These are phyloP conservation scores for Ambrosia hybrid DNA, from an alignment of 140 eudicot species.

Conservation along the genomic window DNA sequence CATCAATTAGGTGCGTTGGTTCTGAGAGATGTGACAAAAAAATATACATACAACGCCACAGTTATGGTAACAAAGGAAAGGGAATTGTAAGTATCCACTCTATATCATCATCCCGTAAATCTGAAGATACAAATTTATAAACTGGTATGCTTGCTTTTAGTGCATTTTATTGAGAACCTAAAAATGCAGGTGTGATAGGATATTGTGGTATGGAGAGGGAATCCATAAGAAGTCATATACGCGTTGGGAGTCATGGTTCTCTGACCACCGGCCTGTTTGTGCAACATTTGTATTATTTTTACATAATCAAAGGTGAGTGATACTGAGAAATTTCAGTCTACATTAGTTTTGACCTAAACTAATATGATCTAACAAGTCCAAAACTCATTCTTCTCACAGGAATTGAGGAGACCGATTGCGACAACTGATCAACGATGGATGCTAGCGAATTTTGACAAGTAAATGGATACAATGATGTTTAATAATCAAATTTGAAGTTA, in stretches of 20 bases:
- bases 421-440: constrained; percentile 1
- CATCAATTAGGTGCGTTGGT: constrained; percentile 72
- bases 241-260: constrained; percentile 59
- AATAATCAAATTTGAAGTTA: background rate
- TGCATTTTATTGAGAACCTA: constrained; percentile 7
- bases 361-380: constrained; percentile 7
- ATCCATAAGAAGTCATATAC: constrained; percentile 51
- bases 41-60: constrained; percentile 70
- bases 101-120: background rate
- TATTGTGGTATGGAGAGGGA: constrained; percentile 67
- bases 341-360: constrained; percentile 1
- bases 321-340: background rate
- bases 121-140: background rate
- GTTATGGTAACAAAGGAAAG: constrained; percentile 97
- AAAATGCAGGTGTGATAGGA: constrained; percentile 66
- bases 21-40: constrained; percentile 97
- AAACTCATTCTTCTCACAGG: constrained; percentile 21
- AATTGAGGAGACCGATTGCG: constrained; percentile 18
- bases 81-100: constrained; percentile 55
- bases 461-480: constrained; percentile 21
- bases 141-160: too few relatives aligned
- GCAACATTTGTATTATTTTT: constrained; percentile 41
- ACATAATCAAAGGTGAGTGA: constrained; percentile 32
- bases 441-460: constrained; percentile 17
- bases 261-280: constrained; percentile 56